Percentiles rank a stretch among this genome's conserved stretches.
These are phyloP conservation scores for Mollisiaceae sp. DNA, from an alignment of 2,329 filamentous ascomycete genomes.

Conservation along the genomic window DNA sequence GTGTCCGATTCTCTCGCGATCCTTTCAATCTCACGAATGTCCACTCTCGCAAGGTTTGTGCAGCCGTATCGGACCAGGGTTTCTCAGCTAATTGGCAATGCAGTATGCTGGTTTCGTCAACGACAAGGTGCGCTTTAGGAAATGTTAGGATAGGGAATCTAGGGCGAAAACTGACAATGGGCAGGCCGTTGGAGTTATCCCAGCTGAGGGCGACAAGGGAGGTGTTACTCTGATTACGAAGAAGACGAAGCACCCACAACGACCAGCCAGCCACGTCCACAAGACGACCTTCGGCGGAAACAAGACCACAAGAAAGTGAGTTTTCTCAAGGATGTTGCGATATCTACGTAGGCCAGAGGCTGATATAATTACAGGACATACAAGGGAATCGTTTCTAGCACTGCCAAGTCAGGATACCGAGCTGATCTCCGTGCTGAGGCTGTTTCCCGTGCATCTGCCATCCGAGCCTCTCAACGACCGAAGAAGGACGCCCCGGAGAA, in stretches of 20 bases:
- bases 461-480: constrained; percentile 78
- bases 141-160: not conserved
- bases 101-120: constrained; percentile 93
- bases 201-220: constrained; percentile 69
- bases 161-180: constrained; percentile 32
- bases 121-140: constrained; percentile 73
- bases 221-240: constrained; percentile 84
- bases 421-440: constrained; percentile 77
- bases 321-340: not conserved
- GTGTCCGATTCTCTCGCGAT: constrained; percentile 90
- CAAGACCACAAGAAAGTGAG: constrained; percentile 82
- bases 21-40: constrained; percentile 92
- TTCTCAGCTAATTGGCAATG: constrained; percentile 28
- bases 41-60: constrained; percentile 83
- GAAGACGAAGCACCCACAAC: constrained; percentile 73
- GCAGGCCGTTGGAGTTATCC: constrained; percentile 78
- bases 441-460: constrained; percentile 84
- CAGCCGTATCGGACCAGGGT: constrained; percentile 1
- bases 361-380: constrained; percentile 68
- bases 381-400: constrained; percentile 81
- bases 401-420: constrained; percentile 86
- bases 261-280: constrained; percentile 71
- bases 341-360: not conserved
- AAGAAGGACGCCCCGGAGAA: constrained; percentile 75
- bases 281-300: constrained; percentile 72